Base-by-base conservation (phyloP, 1,139 yeast genomes). In the Pneumocystis oryctolagi region DNA sequence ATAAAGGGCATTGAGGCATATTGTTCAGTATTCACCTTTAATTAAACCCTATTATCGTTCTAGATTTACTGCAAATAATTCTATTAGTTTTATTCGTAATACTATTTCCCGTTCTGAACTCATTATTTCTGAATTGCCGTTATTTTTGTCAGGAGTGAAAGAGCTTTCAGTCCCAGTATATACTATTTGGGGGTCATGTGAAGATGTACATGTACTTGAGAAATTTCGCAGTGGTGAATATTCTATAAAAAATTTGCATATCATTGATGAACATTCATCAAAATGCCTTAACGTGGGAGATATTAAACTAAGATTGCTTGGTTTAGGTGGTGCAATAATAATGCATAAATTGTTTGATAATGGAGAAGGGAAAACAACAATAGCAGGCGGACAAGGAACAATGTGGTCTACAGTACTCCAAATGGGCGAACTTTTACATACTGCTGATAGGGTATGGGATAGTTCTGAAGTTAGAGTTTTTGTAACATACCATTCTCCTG, bases 381-480 rank as follows among this genome's bases (percentile, higher is more conserved):
- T 81, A 40, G 81, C 84, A 28, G 95, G 95, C 0, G 85, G 84
- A 66, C 80, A 83, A 14, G 92, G 94, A 1, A 84, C 85, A 66
- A 78, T 85, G 65, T 87, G 95, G 95, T 80, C 85, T 37, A 84
- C 87, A 8, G 75, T 85, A 65, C 73, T 85, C 60, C 94, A 87
- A 71, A 75, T 87, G 56, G 90, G 92, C 2, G 84, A 82, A 70
- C 75, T 82, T 61, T 75, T 82, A 39, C 77, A 80, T 64, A 79
- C 82, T 0, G 79, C 76, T 64, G 74, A 76, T 69, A 65, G 74
- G 64, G 69, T 76, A 61, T 73, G 74, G 71, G 76, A 75, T 61
- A 72, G 73, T 39, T 64, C 72, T 9, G 81, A 85, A 62, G 80
- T 85, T 61, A 82, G 85, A 65, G 73, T 87, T 25, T 82, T 87